Evolutionary conservation across 176 grass and related monocot species (phyloP).

Genomic region (Rhipidocladum racemiflorum): DNA sequence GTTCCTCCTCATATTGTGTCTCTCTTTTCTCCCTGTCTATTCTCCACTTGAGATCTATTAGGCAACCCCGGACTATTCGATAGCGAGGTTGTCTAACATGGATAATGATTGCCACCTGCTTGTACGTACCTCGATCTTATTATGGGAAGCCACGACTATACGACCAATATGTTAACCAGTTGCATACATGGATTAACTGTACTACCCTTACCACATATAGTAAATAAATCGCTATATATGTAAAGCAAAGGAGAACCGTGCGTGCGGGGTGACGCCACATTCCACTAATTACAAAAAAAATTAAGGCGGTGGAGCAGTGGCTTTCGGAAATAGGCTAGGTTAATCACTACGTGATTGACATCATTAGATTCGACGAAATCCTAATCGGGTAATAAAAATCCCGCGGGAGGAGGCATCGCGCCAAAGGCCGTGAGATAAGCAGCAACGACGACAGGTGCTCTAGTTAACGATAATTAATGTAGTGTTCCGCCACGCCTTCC

Average conservation of each 20-base stretch:
- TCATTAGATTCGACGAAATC: conserved; percentile 41
- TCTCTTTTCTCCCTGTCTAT: no score
- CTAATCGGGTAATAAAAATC: neutral
- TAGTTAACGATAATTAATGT: neutral
- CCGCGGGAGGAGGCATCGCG: neutral
- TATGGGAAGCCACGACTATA: neutral
- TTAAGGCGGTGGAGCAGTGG: conserved; percentile 19
- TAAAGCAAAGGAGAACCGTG: neutral
- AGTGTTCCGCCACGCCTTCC: neutral
- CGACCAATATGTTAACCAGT: neutral
- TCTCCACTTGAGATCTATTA: no score
- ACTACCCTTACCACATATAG: no score
- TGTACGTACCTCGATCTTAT: no score
- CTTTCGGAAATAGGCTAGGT: conserved; percentile 30
- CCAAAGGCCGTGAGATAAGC: conserved; percentile 15
- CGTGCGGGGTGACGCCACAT: neutral
- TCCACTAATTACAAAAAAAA: conserved; percentile 19
- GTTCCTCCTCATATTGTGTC: no score
- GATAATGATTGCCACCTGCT: no score
- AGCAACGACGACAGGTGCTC: neutral
- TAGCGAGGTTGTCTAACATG: no score
- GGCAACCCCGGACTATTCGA: no score
- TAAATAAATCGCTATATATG: no score
- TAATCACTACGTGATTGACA: conserved; percentile 13
- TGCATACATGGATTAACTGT: neutral